Base-by-base conservation (phyloP, 768 basidiomycete species). In the Amanita exitialis region DNA sequence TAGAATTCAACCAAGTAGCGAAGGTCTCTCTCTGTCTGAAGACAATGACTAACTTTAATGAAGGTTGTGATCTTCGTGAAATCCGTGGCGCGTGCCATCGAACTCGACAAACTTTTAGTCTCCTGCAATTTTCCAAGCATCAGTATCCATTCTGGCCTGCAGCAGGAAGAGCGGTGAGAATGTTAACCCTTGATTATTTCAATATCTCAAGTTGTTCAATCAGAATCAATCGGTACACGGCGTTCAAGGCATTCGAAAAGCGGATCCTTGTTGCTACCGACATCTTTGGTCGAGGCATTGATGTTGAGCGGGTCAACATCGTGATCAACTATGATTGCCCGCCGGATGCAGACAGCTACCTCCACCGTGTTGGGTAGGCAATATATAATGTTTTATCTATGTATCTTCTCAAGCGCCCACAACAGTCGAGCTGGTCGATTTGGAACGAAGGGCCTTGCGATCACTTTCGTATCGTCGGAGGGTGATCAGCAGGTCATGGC, bases 51-150 rank as follows among this genome's bases (percentile, higher is more conserved):
- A 3, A 35, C 7, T 15, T 10, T 41, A n/a, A 20, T 15, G n/a
- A 50, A 98, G 95, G 96, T 99, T 59, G 95, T 97, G 56, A 99
- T 99, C 58, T 99, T 99, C 57, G 96, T 99, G 53, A 99, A 98
- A 69, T 97, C 95, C 8, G 95, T 98, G 42, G 87, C 89, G 20
- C 86, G 96, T 56, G 96, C 95, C 1, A 93, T 92, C 52, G 93
- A 98, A 67, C 71, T 99, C 54, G 96, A 99, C 73, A 93, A 93
- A 65, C 74, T 99, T 6, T 74, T 99, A 34, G 87, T 94, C 20
- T 91, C 93, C 34, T 99, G 95, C 75, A 95, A 95, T 68, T 99
- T 99, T 75, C 96, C 96, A 1, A 91, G 89, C 61, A 99, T 99
- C 62, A 86, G 83, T 59, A 98, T 99, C 54, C 96, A 98, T 66